These are phyloP conservation scores for Elongisporangium anandrum DNA, from an alignment of 352 stramenopile genomes.

Conservation along the genomic window DNA sequence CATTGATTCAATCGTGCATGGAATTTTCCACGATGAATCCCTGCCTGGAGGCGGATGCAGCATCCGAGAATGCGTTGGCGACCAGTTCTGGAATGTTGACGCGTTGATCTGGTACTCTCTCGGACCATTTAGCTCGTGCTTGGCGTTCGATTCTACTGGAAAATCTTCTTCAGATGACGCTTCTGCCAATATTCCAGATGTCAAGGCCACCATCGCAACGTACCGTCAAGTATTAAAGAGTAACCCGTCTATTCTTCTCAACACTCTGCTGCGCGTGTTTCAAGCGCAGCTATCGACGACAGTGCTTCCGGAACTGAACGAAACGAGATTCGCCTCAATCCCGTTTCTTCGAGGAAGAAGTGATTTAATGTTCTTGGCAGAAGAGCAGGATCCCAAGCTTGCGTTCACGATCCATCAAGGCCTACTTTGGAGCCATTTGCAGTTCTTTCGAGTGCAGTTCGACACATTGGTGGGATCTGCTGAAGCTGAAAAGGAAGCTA, in stretches of 20 bases:
- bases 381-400: constrained; percentile 44
- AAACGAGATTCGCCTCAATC: constrained; percentile 50
- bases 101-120: constrained; percentile 57
- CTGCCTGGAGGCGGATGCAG: constrained; percentile 16
- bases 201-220: constrained; percentile 22
- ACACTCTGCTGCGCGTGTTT: constrained; percentile 49
- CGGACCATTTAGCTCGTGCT: constrained; percentile 53
- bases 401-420: constrained; percentile 31
- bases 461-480: constrained; percentile 23
- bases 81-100: constrained; percentile 78
- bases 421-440: constrained; percentile 36
- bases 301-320: constrained; percentile 49
- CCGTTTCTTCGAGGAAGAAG: constrained; percentile 48
- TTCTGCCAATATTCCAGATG: constrained; percentile 1
- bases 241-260: constrained; percentile 61
- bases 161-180: not conserved
- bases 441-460: constrained; percentile 64
- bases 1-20: constrained; percentile 66
- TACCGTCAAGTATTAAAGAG: constrained; percentile 45
- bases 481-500: constrained; percentile 7
- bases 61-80: constrained; percentile 34
- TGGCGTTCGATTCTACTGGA: constrained; percentile 29
- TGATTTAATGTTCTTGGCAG: constrained; percentile 50
- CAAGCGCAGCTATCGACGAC: constrained; percentile 41
- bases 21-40: constrained; percentile 43